Evolutionary conservation across 2,329 filamentous ascomycete species (phyloP), one percentile per base, ranked within the genome.

Genomic region (Fusarium piperis): DNA sequence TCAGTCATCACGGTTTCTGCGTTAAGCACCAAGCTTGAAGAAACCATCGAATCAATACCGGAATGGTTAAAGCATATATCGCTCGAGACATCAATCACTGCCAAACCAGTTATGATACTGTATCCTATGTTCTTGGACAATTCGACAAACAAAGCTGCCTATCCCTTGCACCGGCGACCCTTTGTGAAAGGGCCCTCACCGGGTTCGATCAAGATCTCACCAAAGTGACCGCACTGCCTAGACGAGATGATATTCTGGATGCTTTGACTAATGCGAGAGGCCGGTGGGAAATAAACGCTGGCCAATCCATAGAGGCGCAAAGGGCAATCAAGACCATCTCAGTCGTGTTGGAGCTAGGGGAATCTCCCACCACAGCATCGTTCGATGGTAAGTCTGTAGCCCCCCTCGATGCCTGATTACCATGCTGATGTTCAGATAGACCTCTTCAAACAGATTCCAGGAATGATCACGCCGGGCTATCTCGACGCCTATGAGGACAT

Each of bases 101-200:
- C 65, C 13, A 68, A 36, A 16, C 53, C 60, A 15, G 26, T 32
- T 16, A 36, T 32, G 8, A 61, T 69, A 15, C 38, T 69, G 2
- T 46, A 69, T 11, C 65, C 46, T 12, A 68, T 67, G 64, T 33
- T 67, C 38, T 33, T 67, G 15, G 65, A 65, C 18, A 69, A 60
- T 16, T 30, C 60, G 26, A 33, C 58, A 3, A 36, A 62, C 9
- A 70, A 70, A 10, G 55, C 61, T 10, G 35, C 57, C n/a, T 66
- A 62, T 9, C 67, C 66, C 18, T 41, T 70, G 6, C 51, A 70
- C 28, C 55, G 41, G 6, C 62, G 60, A 26, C 28, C 18, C 7
- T 70, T 67, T 20, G 28, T 65, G 6, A 61, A 48, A 16, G 35
- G 6, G 59, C 63, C 8, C 23, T 74, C 12, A 72, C 59, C 26